A percentile compares a stretch with the other conserved stretches of the same genome.
Evolutionary conservation across 2,329 filamentous ascomycete genomes (phyloP).

Genomic region (Aureobasidium subglaciale): DNA sequence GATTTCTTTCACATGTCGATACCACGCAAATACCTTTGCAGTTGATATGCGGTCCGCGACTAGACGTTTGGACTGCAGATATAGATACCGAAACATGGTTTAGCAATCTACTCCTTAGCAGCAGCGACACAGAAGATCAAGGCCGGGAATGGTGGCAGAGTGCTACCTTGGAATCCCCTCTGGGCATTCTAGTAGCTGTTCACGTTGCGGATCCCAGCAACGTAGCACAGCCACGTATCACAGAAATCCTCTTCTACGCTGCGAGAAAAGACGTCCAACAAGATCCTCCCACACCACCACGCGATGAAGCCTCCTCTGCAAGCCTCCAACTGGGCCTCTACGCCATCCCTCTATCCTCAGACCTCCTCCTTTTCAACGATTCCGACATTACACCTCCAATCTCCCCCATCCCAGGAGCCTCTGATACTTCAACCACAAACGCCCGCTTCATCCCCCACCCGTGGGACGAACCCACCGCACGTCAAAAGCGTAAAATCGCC

Average conservation of each 20-base stretch:
- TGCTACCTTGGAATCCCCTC: conserved; percentile 31
- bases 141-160: conserved; percentile 32
- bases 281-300: conserved; percentile 29
- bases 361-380: conserved; percentile 26
- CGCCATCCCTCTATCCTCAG: conserved; percentile 39
- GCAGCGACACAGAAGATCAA: conserved; percentile 14
- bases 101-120: conserved; percentile 27
- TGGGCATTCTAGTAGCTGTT: conserved; percentile 34
- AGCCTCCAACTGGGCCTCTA: conserved; percentile 26
- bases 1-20: conserved; percentile 36
- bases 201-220: background rate
- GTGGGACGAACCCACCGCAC: conserved; percentile 16
- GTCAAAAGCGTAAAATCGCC: conserved; percentile 36
- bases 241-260: conserved; percentile 42
- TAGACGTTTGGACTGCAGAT: conserved; percentile 32
- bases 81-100: conserved; percentile 35
- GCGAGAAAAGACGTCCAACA: conserved; percentile 22
- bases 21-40: conserved; percentile 34
- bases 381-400: conserved; percentile 20
- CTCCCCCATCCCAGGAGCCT: conserved; percentile 20
- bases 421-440: conserved; percentile 16
- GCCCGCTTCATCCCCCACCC: conserved; percentile 22
- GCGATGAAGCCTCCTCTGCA: background rate
- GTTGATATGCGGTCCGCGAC: conserved; percentile 31
- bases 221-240: conserved; percentile 23